phyloP scores from a whole-genome alignment of 192 early-diverging fungal genomes.

The Coemansia sp. region DNA sequence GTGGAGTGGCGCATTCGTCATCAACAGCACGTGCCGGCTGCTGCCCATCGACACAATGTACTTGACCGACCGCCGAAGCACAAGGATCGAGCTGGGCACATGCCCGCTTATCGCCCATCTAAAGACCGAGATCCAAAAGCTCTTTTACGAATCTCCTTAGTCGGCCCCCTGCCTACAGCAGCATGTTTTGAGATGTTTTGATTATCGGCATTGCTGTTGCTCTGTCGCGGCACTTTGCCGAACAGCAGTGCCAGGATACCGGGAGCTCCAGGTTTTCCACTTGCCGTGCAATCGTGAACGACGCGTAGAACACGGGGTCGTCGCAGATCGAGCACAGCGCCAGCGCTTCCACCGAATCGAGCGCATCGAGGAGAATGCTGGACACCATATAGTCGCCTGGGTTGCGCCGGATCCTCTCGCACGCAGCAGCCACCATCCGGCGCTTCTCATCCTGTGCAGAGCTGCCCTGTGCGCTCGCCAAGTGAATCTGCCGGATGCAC shows the following conservation, averaged over 20 bases:
- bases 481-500: conserved; percentile 17
- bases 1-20: conserved; percentile 40
- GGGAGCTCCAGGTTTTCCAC: conserved; percentile 23
- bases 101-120: conserved; percentile 35
- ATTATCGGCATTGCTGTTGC: neutral
- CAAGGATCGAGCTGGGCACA: conserved; percentile 17
- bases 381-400: conserved; percentile 27
- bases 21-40: conserved; percentile 20
- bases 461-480: neutral
- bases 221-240: conserved; percentile 29
- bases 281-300: conserved; percentile 21
- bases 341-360: conserved; percentile 9
- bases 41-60: conserved; percentile 49
- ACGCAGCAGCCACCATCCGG: conserved; percentile 12
- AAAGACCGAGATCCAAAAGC: conserved; percentile 16
- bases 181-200: neutral
- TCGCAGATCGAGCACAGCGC: conserved; percentile 33
- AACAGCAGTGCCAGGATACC: conserved; percentile 47
- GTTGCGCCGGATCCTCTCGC: conserved; percentile 23
- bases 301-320: conserved; percentile 15
- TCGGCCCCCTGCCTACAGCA: neutral
- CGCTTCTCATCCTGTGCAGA: neutral
- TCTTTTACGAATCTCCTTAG: neutral
- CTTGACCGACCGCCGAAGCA: conserved; percentile 27
- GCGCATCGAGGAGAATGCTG: conserved; percentile 6